These are phyloP conservation scores for Juglanconis sp. DNA, from an alignment of 2,329 filamentous ascomycete species.

Conservation along the genomic window DNA sequence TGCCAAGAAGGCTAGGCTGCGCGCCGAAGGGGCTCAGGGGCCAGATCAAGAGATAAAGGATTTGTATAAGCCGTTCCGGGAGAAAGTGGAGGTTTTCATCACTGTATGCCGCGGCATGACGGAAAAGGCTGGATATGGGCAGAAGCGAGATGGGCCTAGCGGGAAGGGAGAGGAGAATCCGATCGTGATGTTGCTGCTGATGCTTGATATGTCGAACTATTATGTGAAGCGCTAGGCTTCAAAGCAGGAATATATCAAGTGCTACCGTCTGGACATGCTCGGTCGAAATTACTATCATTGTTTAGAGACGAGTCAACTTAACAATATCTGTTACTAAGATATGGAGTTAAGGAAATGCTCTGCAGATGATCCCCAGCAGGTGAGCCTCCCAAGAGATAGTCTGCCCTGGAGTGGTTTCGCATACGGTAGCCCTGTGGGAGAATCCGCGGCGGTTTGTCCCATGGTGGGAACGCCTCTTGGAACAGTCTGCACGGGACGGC, in stretches of 20 bases:
- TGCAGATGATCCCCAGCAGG: not conserved
- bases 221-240: constrained; percentile 38
- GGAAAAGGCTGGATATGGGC: constrained; percentile 56
- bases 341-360: not conserved
- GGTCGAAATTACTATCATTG: no score
- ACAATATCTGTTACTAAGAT: not conserved
- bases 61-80: constrained; percentile 65
- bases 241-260: not conserved
- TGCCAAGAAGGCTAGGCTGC: constrained; percentile 48
- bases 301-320: no score
- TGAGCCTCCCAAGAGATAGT: not conserved
- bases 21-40: constrained; percentile 34
- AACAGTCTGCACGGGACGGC: no score
- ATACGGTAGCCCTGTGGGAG: no score
- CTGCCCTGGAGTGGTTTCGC: not conserved
- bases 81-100: constrained; percentile 72
- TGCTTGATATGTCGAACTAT: constrained; percentile 69
- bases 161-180: constrained; percentile 50
- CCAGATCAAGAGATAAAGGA: constrained; percentile 30
- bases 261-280: no score
- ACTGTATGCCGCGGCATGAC: constrained; percentile 66
- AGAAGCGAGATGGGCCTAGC: constrained; percentile 23
- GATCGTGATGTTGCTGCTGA: constrained; percentile 65
- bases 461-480: no score
- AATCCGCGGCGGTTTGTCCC: no score